Evolutionary conservation across 768 basidiomycete genomes (phyloP).

Genomic region (Boletus fagicola): DNA sequence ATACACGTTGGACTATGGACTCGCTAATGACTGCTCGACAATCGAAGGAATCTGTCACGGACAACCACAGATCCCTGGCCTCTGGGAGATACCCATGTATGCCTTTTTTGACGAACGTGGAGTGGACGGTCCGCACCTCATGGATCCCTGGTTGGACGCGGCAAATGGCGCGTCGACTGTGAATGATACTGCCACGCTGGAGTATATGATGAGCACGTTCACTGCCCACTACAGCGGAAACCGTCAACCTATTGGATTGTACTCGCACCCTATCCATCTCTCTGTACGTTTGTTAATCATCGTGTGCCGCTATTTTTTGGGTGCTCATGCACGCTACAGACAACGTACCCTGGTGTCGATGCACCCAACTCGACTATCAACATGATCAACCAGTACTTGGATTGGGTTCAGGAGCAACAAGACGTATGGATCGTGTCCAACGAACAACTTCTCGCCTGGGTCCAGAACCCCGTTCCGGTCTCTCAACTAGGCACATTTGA

Average conservation of each 20-base stretch:
- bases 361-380: not conserved
- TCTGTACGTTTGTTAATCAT: not conserved
- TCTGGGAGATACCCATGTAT: slow-evolving; percentile 1
- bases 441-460: not conserved
- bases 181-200: not conserved
- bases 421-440: slow-evolving; percentile 4
- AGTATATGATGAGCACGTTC: not conserved
- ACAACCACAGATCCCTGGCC: not conserved
- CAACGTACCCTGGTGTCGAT: slow-evolving; percentile 3
- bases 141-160: not conserved
- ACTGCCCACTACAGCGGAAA: not conserved
- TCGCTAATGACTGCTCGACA: slow-evolving; percentile 1
- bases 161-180: not conserved
- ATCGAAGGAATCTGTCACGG: not conserved
- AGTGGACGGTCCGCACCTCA: not conserved
- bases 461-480: not conserved
- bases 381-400: not conserved
- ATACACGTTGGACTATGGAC: slow-evolving; percentile 5
- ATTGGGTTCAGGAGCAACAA: slow-evolving; percentile 1
- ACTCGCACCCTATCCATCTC: not conserved
- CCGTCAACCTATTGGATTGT: not conserved
- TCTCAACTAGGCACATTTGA: not conserved
- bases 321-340: not conserved
- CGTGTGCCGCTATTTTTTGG: not conserved
- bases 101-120: not conserved